Evolutionary conservation across 495 filamentous ascomycete species (phyloP), one percentile per base, ranked within the genome.

Genomic region (Lophiostoma macrostomum): DNA sequence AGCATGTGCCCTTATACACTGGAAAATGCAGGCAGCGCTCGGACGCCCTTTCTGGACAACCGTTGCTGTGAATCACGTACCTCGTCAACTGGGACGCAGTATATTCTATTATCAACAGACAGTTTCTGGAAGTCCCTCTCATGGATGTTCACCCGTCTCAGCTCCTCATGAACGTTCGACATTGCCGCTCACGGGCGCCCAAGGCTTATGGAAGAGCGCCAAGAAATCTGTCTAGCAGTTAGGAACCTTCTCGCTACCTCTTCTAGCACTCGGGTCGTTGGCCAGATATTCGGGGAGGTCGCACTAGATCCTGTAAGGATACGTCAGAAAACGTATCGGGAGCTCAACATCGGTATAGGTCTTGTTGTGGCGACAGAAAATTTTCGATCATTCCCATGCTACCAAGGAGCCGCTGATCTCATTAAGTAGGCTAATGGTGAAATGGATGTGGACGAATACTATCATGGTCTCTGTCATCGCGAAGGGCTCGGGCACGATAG

Each of bases 51-150:
- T 4, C 37, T 11, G 11, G 10, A 12, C 39, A 4, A 29, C 25
- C 4, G 7, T 14, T 14, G 4, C 39, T n/a, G 20, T 27, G 22
- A 27, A 8, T 43, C 22, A 12, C 73, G 67, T 76, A 94, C 91
- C 73, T 91, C 85, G 69, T 97, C 91, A 18, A 93, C 75, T 1
- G 91, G 91, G 27, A 83, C 81, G 58, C 89, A 86, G 61, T 89
- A 91, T 56, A 84, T 80, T 29, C 73, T 73, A 51, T 87, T 77
- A 28, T 87, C 80, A 48, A 96, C 52, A 0, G 63, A 65, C 22
- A 47, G 50, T 24, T 49, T 56, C 29, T 67, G 64, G 50, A 67
- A 67, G 12, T 50, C 46, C 32, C 64, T 54, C n/a, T 67, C 64
- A 30, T 67, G 58, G 25, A 65, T 50, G 13, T 54, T 47, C 8